Evolutionary conservation across 306 rosid genomes (phyloP), one percentile per base, ranked within the genome.

Genomic region (Cucurbita moschata): DNA sequence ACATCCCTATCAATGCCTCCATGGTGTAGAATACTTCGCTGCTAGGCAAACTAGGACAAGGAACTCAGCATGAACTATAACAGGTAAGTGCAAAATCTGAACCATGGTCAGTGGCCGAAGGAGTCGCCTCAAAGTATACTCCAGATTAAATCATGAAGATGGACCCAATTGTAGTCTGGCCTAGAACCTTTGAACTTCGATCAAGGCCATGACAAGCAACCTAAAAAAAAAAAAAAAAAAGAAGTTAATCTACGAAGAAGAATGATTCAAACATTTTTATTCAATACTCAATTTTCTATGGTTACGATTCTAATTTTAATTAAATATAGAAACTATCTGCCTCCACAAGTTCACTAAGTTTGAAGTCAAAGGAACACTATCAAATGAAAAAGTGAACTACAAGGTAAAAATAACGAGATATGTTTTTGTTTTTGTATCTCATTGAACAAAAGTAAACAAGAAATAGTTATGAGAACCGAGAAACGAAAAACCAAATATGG

Each of bases 161-260:
- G 70, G 97, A 79, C 59, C 91, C 95, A 39, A 87, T 89, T n/a
- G 96, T 91, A 62, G 99, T 95, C 85, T 83, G 91, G 68, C 97
- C 92, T 73, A 95, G 99, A 81, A 95, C 99, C 88, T 85, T 91
- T 58, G 99, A 86, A 85, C 91, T 95, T 77, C 86, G 92, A 80
- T 95, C 99, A 58, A 91, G 91, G 75, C 99, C 99, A 79, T 95
- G 99, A 77, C 96, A 95, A 78, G 99, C 96, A 84, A 95, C 97
- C 99, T 95, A 60, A 74, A 67, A 75, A 14, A 43, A 63, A 75
- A 19, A 14, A 43, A 63, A 21, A 21, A 67, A 77, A 37, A 43
- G 10, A 59, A 72, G 67, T 65, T 53, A 56, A 63, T 11, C 8
- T 78, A 72, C 53, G 50, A 37, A 8, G 37, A 43, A 75, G 16